These are phyloP conservation scores for Termitomyces sp. DNA, from an alignment of 768 basidiomycete species.

Conservation along the genomic window DNA sequence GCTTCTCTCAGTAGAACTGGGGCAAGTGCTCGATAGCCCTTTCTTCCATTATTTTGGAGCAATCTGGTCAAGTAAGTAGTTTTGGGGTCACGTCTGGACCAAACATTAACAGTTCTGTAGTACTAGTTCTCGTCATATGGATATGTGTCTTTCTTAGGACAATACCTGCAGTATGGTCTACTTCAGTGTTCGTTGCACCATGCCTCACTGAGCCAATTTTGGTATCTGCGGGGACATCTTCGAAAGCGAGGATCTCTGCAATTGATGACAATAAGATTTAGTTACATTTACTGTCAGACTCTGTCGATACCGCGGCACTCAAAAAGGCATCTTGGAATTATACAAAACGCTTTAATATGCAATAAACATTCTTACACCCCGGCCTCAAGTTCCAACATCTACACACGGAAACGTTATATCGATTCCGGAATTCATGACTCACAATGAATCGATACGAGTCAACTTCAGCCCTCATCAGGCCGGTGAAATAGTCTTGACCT, in stretches of 20 bases:
- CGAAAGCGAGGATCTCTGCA: background rate
- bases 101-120: slow-evolving; percentile 17
- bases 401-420: no score
- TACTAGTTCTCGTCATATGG: slow-evolving; percentile 39
- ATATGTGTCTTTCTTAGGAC: slow-evolving; percentile 33
- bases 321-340: background rate
- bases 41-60: slow-evolving; percentile 52
- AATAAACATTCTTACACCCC: background rate
- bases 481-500: background rate
- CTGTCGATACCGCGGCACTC: background rate
- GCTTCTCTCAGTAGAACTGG: slow-evolving; percentile 44
- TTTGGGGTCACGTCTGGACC: background rate
- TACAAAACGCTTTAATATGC: background rate
- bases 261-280: background rate
- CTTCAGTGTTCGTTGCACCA: slow-evolving; percentile 43
- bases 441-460: no score
- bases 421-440: no score
- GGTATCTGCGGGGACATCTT: background rate
- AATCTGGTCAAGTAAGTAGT: slow-evolving; percentile 42
- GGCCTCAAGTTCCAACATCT: background rate
- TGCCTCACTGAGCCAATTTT: slow-evolving; percentile 22
- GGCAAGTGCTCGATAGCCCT: slow-evolving; percentile 38
- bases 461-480: background rate
- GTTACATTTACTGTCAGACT: background rate
- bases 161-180: slow-evolving; percentile 39